phyloP scores from a whole-genome alignment of 1,284 basidiomycete species.

The Ustilago nuda region DNA sequence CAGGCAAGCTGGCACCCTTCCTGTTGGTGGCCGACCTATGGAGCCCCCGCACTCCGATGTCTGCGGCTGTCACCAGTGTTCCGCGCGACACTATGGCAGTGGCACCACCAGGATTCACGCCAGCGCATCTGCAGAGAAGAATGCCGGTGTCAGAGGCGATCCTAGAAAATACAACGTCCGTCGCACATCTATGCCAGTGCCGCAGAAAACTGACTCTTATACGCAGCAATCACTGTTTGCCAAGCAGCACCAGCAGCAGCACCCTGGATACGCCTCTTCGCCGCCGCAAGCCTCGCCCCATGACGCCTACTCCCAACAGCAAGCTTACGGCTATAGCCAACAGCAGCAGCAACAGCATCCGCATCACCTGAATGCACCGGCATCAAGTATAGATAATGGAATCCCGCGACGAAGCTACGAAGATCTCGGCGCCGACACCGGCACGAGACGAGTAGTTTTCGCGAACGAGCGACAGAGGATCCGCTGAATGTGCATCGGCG shows the following conservation, averaged over 20 bases:
- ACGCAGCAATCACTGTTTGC: conserved; percentile 13
- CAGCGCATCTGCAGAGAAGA: background rate
- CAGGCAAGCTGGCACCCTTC: conserved; percentile 5
- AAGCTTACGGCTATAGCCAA: conserved; percentile 17
- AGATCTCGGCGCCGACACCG: conserved; percentile 16
- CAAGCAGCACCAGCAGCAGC: conserved; percentile 19
- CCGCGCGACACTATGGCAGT: conserved; percentile 51
- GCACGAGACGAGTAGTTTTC: conserved; percentile 42
- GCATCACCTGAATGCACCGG: conserved; percentile 15
- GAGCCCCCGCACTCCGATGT: conserved; percentile 58
- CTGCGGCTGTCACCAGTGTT: conserved; percentile 61
- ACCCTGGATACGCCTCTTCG: conserved; percentile 22
- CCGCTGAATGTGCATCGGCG: conserved; percentile 32
- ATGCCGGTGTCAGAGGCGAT: conserved; percentile 6
- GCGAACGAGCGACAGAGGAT: conserved; percentile 36
- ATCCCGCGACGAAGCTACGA: conserved; percentile 41
- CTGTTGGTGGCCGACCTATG: conserved; percentile 2
- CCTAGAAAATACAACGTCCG: conserved; percentile 35
- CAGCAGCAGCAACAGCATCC: conserved; percentile 28
- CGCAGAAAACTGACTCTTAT: conserved; percentile 11
- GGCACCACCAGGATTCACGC: conserved; percentile 8
- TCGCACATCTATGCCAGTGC: conserved; percentile 32
- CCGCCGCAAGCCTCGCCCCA: conserved; percentile 15
- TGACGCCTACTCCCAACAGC: conserved; percentile 15
- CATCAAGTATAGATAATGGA: conserved; percentile 3